These are phyloP conservation scores for Funneliformis geosporum DNA, from an alignment of 192 early-diverging fungal species.

Conservation along the genomic window DNA sequence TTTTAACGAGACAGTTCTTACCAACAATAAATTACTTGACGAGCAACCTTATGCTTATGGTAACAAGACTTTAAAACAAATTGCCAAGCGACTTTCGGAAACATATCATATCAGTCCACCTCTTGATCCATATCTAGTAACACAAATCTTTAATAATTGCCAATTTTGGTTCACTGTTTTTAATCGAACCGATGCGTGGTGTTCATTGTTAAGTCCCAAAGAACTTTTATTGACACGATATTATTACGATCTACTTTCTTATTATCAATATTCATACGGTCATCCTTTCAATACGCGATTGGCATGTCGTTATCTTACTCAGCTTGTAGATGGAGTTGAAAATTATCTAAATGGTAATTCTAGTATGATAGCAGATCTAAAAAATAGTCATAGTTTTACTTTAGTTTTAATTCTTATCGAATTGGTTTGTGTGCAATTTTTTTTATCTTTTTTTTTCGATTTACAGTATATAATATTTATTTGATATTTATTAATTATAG, in stretches of 20 bases:
- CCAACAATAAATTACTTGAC: not conserved
- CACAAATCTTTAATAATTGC: not conserved
- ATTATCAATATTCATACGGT: not conserved
- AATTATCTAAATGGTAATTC: constrained; percentile 16
- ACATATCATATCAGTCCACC: constrained; percentile 6
- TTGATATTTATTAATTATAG: not conserved
- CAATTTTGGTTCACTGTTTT: too few relatives aligned
- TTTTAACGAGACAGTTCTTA: not conserved
- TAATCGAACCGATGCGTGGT: too few relatives aligned
- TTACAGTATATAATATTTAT: not conserved
- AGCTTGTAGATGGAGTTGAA: constrained; percentile 1
- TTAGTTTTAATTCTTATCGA: not conserved
- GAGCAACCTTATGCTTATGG: not conserved
- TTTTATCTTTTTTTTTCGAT: not conserved
- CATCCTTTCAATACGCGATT: not conserved
- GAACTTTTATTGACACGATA: not conserved
- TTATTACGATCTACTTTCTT: not conserved
- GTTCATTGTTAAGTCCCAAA: not conserved
- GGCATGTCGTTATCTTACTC: not conserved
- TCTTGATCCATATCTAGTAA: constrained; percentile 8
- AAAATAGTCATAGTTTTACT: constrained; percentile 5
- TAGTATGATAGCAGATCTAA: constrained; percentile 11
- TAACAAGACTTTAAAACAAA: not conserved
- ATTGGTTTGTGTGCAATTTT: not conserved
- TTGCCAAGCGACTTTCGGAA: not conserved